Conservation (phyloP, 352 stramenopile species). For the Phytophthora pluvialis region DNA sequence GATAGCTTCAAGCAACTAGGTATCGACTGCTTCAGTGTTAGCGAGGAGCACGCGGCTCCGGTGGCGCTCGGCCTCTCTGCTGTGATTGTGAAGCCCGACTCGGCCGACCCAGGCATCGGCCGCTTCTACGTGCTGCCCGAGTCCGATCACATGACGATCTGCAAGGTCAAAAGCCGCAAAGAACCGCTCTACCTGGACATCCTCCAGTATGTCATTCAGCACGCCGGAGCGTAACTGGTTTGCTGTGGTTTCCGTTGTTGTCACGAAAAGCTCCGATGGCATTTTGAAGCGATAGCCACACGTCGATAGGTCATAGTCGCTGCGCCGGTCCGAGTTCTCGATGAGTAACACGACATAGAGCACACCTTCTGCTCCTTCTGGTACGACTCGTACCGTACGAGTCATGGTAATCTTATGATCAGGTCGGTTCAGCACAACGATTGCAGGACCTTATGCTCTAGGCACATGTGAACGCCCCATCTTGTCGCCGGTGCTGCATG, state of each 20-base stretch:
- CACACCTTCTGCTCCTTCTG: conserved; percentile 9
- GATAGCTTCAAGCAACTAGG: conserved; percentile 64
- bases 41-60: conserved; percentile 61
- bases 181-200: conserved; percentile 75
- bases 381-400: no score
- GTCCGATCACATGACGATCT: conserved; percentile 90
- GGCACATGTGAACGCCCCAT: conserved; percentile 16
- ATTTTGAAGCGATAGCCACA: conserved; percentile 19
- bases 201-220: conserved; percentile 43
- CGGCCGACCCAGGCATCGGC: conserved; percentile 72
- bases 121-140: conserved; percentile 67
- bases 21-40: conserved; percentile 81
- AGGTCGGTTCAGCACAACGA: conserved; percentile 10
- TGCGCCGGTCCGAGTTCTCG: conserved; percentile 5
- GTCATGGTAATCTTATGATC: conserved; percentile 1
- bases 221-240: conserved; percentile 2
- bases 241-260: conserved; percentile 18
- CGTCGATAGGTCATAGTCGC: conserved; percentile 2
- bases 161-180: conserved; percentile 72
- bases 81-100: conserved; percentile 80
- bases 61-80: conserved; percentile 75
- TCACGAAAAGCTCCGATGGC: conserved; percentile 10
- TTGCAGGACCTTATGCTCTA: conserved; percentile 3
- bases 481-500: conserved; percentile 11
- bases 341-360: conserved; percentile 38